phyloP scores from a whole-genome alignment of 257 asterid genomes.

The Mentha longifolia region DNA sequence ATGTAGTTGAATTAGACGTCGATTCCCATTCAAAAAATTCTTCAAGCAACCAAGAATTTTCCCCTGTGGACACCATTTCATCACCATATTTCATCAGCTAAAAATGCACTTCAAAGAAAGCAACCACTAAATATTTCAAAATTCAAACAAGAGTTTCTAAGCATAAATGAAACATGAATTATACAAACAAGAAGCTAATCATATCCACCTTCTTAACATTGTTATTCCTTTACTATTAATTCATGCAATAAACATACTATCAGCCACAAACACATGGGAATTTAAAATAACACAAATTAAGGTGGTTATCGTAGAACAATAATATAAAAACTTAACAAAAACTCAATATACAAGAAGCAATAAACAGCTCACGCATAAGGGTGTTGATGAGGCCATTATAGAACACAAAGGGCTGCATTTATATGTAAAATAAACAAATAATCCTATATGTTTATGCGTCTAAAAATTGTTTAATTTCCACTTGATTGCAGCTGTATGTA shows the following conservation, averaged over 20 bases:
- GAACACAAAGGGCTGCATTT: neutral
- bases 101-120: neutral
- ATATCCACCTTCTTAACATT: no score
- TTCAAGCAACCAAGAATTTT: constrained; percentile 43
- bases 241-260: neutral
- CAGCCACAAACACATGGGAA: neutral
- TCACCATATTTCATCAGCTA: neutral
- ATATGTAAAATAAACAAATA: neutral
- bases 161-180: neutral
- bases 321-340: neutral
- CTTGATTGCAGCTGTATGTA: neutral
- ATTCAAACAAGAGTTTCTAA: neutral
- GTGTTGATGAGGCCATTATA: constrained; percentile 18
- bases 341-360: constrained; percentile 11
- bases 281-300: neutral
- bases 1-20: constrained; percentile 44
- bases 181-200: no score
- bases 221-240: no score
- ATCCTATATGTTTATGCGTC: no score
- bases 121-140: neutral
- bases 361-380: constrained; percentile 19
- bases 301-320: neutral
- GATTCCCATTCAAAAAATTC: constrained; percentile 40
- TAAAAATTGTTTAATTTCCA: no score
- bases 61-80: constrained; percentile 47